Evolutionary conservation across 805 yeast genomes (phyloP).

Genomic region (Grigorovia yakushimaensis): DNA sequence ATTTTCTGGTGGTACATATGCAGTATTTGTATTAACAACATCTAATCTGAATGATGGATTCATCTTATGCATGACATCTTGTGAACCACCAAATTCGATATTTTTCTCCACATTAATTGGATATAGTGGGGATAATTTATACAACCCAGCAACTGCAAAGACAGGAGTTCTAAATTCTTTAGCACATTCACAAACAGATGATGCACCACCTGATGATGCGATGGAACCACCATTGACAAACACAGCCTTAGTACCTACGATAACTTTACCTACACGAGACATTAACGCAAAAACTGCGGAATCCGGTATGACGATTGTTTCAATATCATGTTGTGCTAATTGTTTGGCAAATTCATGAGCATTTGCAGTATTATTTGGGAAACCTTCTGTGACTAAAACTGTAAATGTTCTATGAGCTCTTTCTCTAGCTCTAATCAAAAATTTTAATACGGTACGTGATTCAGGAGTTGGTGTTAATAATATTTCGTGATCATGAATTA

Average conservation of each 20-base stretch:
- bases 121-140: slow-evolving; percentile 84
- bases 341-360: slow-evolving; percentile 75
- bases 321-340: slow-evolving; percentile 77
- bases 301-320: slow-evolving; percentile 87
- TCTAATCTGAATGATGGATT: slow-evolving; percentile 47
- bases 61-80: slow-evolving; percentile 36
- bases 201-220: slow-evolving; percentile 80
- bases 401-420: slow-evolving; percentile 73
- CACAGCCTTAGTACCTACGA: slow-evolving; percentile 85
- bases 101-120: slow-evolving; percentile 80
- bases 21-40: slow-evolving; percentile 72
- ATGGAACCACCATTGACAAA: slow-evolving; percentile 95
- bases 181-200: slow-evolving; percentile 91
- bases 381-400: slow-evolving; percentile 83
- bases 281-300: slow-evolving; percentile 87
- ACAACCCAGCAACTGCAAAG: slow-evolving; percentile 87
- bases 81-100: slow-evolving; percentile 83
- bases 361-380: slow-evolving; percentile 72
- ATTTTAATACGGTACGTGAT: slow-evolving; percentile 79
- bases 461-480: slow-evolving; percentile 87
- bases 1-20: slow-evolving; percentile 87
- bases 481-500: slow-evolving; percentile 87
- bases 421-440: slow-evolving; percentile 73
- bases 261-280: slow-evolving; percentile 95
- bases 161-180: slow-evolving; percentile 94